Conservation (phyloP, 2,329 filamentous ascomycete species). For the Tolypocladium album region DNA sequence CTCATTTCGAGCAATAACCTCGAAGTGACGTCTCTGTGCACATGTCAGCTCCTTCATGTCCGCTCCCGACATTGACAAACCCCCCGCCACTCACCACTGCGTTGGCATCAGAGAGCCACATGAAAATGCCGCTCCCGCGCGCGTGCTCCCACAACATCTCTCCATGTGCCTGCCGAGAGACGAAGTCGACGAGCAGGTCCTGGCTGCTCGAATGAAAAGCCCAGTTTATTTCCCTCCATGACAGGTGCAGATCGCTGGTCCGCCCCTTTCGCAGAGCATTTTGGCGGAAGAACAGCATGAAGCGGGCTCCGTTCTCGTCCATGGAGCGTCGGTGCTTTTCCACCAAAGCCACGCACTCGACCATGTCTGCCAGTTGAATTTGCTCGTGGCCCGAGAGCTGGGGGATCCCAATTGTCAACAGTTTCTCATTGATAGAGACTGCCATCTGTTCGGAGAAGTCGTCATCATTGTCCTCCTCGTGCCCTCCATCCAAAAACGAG, state of each 20-base stretch:
- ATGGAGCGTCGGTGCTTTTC: slow-evolving; percentile 82
- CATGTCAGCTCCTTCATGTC: slow-evolving; percentile 4
- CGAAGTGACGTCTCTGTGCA: slow-evolving; percentile 54
- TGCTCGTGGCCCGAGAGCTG: slow-evolving; percentile 79
- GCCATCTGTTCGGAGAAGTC: slow-evolving; percentile 64
- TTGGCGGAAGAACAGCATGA: slow-evolving; percentile 79
- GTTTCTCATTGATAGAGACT: slow-evolving; percentile 58
- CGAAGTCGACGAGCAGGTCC: slow-evolving; percentile 79
- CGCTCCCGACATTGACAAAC: background rate
- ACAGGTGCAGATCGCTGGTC: slow-evolving; percentile 54
- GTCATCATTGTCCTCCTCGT: slow-evolving; percentile 47
- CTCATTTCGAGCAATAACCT: slow-evolving; percentile 83
- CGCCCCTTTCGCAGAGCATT: slow-evolving; percentile 60
- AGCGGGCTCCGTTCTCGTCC: slow-evolving; percentile 81
- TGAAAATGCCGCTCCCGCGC: slow-evolving; percentile 78
- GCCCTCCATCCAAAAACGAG: slow-evolving; percentile 27
- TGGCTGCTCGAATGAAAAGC: slow-evolving; percentile 78
- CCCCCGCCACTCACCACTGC: slow-evolving; percentile 52
- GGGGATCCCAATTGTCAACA: slow-evolving; percentile 65
- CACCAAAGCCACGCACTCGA: slow-evolving; percentile 74
- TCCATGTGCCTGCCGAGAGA: slow-evolving; percentile 68
- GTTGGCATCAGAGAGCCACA: slow-evolving; percentile 76
- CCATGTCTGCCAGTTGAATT: slow-evolving; percentile 72
- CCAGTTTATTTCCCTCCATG: slow-evolving; percentile 74
- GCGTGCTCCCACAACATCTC: slow-evolving; percentile 79